phyloP scores from a whole-genome alignment of 2,329 filamentous ascomycete species.

The Podosphaera fusca region DNA sequence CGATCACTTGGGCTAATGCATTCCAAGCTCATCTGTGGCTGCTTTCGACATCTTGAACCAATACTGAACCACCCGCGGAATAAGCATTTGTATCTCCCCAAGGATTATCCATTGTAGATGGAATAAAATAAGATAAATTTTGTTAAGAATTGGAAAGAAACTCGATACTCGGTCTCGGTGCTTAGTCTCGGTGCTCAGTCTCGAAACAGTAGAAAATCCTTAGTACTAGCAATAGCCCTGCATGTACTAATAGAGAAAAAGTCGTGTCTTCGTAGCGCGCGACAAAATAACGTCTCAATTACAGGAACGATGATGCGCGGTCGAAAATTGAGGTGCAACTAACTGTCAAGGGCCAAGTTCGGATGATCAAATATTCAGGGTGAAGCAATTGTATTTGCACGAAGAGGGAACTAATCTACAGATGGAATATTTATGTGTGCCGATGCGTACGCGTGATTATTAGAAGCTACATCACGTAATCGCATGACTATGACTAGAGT shows the following conservation, averaged over 20 bases:
- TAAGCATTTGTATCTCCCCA: background rate
- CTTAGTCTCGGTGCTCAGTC: no score
- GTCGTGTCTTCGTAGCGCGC: background rate
- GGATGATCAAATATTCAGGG: background rate
- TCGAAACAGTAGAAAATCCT: no score
- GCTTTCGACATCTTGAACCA: background rate
- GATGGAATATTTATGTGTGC: no score
- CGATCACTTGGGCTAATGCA: background rate
- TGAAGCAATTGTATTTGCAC: background rate
- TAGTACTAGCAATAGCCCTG: no score
- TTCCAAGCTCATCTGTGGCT: background rate
- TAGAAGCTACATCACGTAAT: no score
- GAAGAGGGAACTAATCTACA: background rate
- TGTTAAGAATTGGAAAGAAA: background rate
- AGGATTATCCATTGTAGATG: background rate
- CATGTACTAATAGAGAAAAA: no score
- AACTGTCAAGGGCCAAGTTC: background rate
- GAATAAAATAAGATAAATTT: background rate
- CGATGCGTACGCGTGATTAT: no score
- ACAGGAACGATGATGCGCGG: no score
- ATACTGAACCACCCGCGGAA: background rate
- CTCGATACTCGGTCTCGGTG: background rate
- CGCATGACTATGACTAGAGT: no score
- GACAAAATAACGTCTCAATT: background rate
- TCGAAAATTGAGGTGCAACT: background rate